Conservation (phyloP, 805 yeast species). For the Kodamaea sagamina region DNA sequence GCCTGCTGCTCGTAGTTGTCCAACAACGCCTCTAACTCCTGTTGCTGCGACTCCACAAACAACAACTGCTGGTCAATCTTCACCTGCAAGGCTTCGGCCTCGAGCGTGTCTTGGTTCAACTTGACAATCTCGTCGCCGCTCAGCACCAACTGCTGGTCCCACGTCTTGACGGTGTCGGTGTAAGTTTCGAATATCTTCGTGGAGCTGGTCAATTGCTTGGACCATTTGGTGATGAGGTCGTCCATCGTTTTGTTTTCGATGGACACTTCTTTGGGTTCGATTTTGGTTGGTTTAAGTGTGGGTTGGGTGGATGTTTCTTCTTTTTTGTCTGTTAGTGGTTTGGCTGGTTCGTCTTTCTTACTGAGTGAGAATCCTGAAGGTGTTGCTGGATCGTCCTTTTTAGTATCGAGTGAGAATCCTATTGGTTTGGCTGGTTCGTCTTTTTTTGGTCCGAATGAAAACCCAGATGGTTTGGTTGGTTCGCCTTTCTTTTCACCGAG, state of each 20-base stretch:
- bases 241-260: conserved; percentile 90
- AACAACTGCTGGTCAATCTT: conserved; percentile 84
- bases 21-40: conserved; percentile 79
- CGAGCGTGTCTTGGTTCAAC: conserved; percentile 71
- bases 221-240: conserved; percentile 91
- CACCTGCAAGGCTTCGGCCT: conserved; percentile 82
- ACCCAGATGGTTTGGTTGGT: conserved; percentile 13
- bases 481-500: conserved; percentile 17
- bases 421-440: conserved; percentile 11
- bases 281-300: conserved; percentile 51
- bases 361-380: conserved; percentile 15
- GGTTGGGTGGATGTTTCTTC: conserved; percentile 25
- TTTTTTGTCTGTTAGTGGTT: conserved; percentile 17
- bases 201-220: conserved; percentile 74
- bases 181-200: conserved; percentile 74
- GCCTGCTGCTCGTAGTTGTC: conserved; percentile 81
- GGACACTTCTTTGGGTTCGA: conserved; percentile 69
- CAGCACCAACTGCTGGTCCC: conserved; percentile 83
- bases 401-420: conserved; percentile 9
- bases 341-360: conserved; percentile 6
- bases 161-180: conserved; percentile 70
- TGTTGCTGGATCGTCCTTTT: conserved; percentile 4
- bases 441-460: conserved; percentile 13
- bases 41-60: conserved; percentile 89
- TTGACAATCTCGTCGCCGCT: conserved; percentile 85